A percentile compares a stretch with the other conserved stretches of the same genome.
These are phyloP conservation scores for Pseudopyrenochaeta lycopersici DNA, from an alignment of 2,329 filamentous ascomycete genomes.

Conservation along the genomic window DNA sequence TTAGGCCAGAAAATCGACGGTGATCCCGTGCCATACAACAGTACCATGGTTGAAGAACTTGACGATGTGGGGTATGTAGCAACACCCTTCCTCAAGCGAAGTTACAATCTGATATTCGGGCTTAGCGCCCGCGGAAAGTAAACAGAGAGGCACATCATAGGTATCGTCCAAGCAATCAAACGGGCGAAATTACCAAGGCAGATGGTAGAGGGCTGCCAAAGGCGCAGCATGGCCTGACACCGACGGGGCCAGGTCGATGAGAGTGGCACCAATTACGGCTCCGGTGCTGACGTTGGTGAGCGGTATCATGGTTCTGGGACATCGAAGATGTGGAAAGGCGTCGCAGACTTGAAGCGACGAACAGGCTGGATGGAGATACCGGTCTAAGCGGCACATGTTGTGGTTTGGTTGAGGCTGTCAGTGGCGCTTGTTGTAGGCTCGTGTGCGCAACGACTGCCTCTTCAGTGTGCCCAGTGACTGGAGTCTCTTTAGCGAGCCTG, in stretches of 20 bases:
- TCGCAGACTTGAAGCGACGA: not conserved
- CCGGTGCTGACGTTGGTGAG: slow-evolving; percentile 4
- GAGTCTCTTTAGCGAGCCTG: not conserved
- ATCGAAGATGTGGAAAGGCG: slow-evolving; percentile 7
- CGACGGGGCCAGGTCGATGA: slow-evolving; percentile 10
- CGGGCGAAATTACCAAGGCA: not conserved
- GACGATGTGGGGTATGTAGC: slow-evolving; percentile 30
- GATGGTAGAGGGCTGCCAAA: not conserved
- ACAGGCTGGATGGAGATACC: slow-evolving; percentile 2
- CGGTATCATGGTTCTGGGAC: slow-evolving; percentile 20
- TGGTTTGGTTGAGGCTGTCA: slow-evolving; percentile 7
- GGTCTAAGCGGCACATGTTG: slow-evolving; percentile 7
- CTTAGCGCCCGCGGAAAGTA: slow-evolving; percentile 14
- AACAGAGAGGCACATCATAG: slow-evolving; percentile 1
- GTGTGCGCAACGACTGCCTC: not conserved
- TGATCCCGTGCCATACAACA: slow-evolving; percentile 22
- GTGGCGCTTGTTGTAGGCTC: not conserved
- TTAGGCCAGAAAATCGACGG: slow-evolving; percentile 19
- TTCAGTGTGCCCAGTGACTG: not conserved
- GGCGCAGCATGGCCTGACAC: slow-evolving; percentile 16
- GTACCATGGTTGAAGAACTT: slow-evolving; percentile 26
- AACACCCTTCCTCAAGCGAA: slow-evolving; percentile 18
- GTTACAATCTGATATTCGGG: slow-evolving; percentile 3
- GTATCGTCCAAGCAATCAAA: not conserved
- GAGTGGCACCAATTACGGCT: slow-evolving; percentile 4